Conservation (phyloP, 2,329 filamentous ascomycete species). For the Xenoacremonium recifei region DNA sequence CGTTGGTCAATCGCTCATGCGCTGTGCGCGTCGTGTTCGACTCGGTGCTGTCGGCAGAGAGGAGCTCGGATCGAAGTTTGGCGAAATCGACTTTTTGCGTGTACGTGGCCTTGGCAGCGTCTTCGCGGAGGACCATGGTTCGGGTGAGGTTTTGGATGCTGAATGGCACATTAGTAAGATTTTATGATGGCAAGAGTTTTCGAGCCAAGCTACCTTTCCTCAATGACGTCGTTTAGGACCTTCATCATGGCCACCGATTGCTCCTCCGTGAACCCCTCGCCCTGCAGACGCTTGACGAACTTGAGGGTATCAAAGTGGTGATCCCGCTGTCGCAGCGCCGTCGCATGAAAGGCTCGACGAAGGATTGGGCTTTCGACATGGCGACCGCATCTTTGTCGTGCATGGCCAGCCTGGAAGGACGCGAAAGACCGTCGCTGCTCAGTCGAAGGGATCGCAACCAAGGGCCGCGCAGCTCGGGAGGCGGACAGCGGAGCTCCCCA, state of each 20-base stretch:
- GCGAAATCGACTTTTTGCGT: constrained; percentile 96
- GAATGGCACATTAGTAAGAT: constrained; percentile 4
- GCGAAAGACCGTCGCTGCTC: constrained; percentile 18
- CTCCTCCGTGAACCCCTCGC: constrained; percentile 92
- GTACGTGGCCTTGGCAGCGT: constrained; percentile 77
- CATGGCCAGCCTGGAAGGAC: constrained; percentile 17
- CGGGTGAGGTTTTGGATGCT: constrained; percentile 95
- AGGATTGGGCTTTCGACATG: constrained; percentile 19
- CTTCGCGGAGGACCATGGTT: constrained; percentile 96
- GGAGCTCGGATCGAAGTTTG: constrained; percentile 90
- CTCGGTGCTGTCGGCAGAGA: constrained; percentile 90
- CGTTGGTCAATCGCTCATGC: constrained; percentile 90
- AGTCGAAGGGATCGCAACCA: constrained; percentile 13
- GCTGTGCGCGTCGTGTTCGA: constrained; percentile 82
- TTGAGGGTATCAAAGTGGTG: constrained; percentile 99
- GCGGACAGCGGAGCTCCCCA: constrained; percentile 39
- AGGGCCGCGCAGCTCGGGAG: constrained; percentile 20
- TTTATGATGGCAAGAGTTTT: neutral
- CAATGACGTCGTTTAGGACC: constrained; percentile 92
- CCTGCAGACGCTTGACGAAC: constrained; percentile 86
- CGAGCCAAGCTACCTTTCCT: constrained; percentile 74
- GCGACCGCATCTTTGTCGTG: constrained; percentile 7
- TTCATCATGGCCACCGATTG: constrained; percentile 99
- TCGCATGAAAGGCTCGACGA: constrained; percentile 64
- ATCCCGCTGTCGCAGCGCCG: constrained; percentile 59